Evolutionary conservation across 129 eudicot genomes (phyloP), one percentile per base, ranked within the genome.

Genomic region (Daucus carota): DNA sequence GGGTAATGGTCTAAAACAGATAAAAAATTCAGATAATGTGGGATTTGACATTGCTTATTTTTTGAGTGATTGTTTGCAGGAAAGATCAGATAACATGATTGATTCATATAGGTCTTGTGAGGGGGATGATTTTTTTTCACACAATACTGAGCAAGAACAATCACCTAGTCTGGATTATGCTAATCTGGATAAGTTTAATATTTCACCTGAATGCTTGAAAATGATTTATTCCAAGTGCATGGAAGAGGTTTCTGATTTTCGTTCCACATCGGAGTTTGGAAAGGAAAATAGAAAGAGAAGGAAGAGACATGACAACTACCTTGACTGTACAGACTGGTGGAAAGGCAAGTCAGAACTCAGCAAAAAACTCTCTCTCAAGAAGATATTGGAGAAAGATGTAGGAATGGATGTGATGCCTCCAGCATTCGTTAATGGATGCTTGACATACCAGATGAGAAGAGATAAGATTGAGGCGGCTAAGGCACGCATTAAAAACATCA

Each of bases 401-500:
- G 91, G 91, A 18, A 76, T 84, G 76, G 76, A 84, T 70, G 82
- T 65, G n/a, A 59, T 59, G 63, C 91, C 91, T 65, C 88, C 91
- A 40, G 84, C 91, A 50, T 87, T 79, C 70, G 71, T 84, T 48
- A 71, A 54, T 5, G 88, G 83, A 22, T 74, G 84, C 42, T 28
- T 73, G 33, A 80, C 75, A 20, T 43, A 57, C 42, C 77, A 60
- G 60, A 69, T 72, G 79, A 87, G 91, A 76, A 76, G 67, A 79
- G 85, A 81, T 38, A 87, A 74, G 78, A 87, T 87, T 62, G 78
- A 70, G 43, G 84, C 86, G 33, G 88, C 91, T n/a, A 87, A 79
- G 83, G 18, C 54, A 20, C 88, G 91, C 1, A 87, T 87, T 57
- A 74, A 74, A 31, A 78, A 44, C 22, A 84, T 79, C 46, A 76